phyloP scores from a whole-genome alignment of 2,329 filamentous ascomycete genomes.

The Xylaria sp. region DNA sequence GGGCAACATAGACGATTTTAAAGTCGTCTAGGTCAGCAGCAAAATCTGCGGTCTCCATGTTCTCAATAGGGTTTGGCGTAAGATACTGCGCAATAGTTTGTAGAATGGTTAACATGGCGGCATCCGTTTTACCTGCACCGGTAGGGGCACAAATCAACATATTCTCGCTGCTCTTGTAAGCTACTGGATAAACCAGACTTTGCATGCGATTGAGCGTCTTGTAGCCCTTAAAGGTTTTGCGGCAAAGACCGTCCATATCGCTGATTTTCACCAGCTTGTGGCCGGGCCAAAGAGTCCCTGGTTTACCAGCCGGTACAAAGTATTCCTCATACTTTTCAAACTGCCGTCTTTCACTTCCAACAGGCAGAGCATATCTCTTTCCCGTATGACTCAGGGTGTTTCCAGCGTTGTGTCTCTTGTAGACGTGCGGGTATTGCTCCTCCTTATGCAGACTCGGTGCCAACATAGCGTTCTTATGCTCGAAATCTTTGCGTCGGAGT shows the following conservation, averaged over 20 bases:
- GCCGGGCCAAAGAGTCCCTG: conserved; percentile 76
- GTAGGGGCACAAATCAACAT: conserved; percentile 99
- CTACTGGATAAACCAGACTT: conserved; percentile 93
- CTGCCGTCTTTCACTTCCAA: conserved; percentile 77
- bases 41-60: conserved; percentile 79
- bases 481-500: conserved; percentile 77
- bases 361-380: conserved; percentile 82
- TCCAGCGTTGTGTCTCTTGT: conserved; percentile 82
- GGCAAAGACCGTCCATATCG: conserved; percentile 88
- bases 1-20: conserved; percentile 98
- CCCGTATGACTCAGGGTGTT: conserved; percentile 85
- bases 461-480: conserved; percentile 82
- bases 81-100: conserved; percentile 90
- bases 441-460: conserved; percentile 77
- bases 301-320: conserved; percentile 81
- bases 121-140: conserved; percentile 98
- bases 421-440: conserved; percentile 91
- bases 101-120: conserved; percentile 94
- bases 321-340: conserved; percentile 88
- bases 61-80: conserved; percentile 79
- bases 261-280: conserved; percentile 81
- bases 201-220: conserved; percentile 97
- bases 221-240: conserved; percentile 93
- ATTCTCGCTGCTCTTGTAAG: conserved; percentile 95
- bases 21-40: conserved; percentile 86